Conservation (phyloP, 2,329 filamentous ascomycete genomes). For the Pyricularia sp. region DNA sequence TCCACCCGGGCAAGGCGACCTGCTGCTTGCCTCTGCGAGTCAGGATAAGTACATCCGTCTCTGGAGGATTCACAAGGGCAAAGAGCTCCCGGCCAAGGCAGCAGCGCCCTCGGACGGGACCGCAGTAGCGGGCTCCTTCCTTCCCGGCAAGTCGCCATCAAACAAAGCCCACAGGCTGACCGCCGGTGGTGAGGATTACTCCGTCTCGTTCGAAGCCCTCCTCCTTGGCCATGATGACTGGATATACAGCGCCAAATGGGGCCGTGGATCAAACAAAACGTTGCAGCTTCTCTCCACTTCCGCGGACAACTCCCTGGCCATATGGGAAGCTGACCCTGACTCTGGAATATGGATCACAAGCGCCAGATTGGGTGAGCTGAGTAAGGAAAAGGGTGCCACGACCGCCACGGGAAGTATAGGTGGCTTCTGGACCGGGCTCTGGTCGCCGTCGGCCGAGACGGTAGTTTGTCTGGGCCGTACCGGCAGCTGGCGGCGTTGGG, state of each 20-base stretch:
- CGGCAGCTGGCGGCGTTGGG: conserved; percentile 88
- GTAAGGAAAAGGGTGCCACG: conserved; percentile 87
- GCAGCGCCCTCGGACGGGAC: conserved; percentile 42
- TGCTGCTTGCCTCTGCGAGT: conserved; percentile 84
- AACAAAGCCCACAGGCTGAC: conserved; percentile 82
- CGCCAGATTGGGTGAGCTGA: conserved; percentile 85
- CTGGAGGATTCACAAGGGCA: conserved; percentile 74
- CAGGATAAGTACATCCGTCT: conserved; percentile 96
- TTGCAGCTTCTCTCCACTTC: conserved; percentile 79
- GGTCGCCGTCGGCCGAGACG: conserved; percentile 65
- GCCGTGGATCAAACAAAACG: conserved; percentile 26
- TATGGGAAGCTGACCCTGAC: conserved; percentile 78
- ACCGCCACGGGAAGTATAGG: conserved; percentile 93
- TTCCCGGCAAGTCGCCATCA: conserved; percentile 64
- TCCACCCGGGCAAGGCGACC: conserved; percentile 39
- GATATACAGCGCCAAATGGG: conserved; percentile 86
- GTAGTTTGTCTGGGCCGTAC: conserved; percentile 82
- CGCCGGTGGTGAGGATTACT: conserved; percentile 53
- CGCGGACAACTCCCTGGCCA: conserved; percentile 86
- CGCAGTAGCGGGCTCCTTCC: conserved; percentile 43
- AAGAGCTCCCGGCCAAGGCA: conserved; percentile 49
- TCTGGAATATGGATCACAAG: conserved; percentile 89
- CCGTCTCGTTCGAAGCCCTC: conserved; percentile 86
- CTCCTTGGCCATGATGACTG: conserved; percentile 95
- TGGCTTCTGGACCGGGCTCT: conserved; percentile 92